These are phyloP conservation scores for Picea abies DNA, from an alignment of 83 land plant genomes.

Conservation along the genomic window DNA sequence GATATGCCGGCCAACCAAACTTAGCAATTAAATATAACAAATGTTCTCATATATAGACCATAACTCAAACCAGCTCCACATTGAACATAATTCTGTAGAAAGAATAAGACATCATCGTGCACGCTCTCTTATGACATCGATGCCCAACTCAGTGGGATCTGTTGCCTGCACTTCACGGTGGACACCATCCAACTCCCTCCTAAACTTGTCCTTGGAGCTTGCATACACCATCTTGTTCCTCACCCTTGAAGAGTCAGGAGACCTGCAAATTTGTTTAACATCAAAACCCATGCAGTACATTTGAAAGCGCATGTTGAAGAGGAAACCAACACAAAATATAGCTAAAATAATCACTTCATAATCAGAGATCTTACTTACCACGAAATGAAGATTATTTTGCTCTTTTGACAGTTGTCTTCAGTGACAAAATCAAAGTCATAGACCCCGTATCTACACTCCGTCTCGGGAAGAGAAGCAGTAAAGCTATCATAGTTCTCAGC, in stretches of 20 bases:
- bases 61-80: too few species aligned
- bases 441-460: constrained; percentile 71
- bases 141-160: constrained; percentile 58
- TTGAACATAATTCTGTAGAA: too few species aligned
- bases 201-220: constrained; percentile 27
- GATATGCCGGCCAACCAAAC: too few species aligned
- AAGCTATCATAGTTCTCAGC: constrained; percentile 55
- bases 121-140: constrained; percentile 38
- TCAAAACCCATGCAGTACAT: too few species aligned
- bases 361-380: constrained; percentile 27
- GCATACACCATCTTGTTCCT: constrained; percentile 49
- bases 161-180: constrained; percentile 46
- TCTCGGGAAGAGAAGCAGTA: constrained; percentile 41
- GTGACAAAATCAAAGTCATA: constrained; percentile 29
- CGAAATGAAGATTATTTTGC: constrained; percentile 62
- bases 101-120: not conserved
- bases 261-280: constrained; percentile 24
- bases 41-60: too few species aligned
- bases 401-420: constrained; percentile 65
- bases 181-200: constrained; percentile 35
- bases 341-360: too few species aligned
- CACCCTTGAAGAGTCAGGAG: constrained; percentile 51
- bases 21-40: too few species aligned
- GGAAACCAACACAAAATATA: too few species aligned
- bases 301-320: too few species aligned